Conservation (phyloP, 768 basidiomycete genomes). For the Kwoniella sp. region DNA sequence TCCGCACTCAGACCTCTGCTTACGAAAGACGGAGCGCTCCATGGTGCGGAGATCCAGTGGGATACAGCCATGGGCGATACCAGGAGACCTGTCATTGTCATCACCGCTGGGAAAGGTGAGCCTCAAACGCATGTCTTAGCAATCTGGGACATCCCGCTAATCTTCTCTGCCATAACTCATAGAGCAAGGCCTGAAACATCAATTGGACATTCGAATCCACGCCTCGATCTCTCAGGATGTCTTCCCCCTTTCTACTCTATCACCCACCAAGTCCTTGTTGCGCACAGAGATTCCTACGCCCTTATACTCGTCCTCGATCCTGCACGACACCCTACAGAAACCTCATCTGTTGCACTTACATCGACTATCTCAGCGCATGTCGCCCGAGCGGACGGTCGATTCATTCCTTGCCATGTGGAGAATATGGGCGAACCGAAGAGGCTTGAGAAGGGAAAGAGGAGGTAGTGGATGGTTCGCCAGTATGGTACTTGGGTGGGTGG, state of each 20-base stretch:
- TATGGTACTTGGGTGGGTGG: slow-evolving; percentile 57
- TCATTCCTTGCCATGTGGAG: slow-evolving; percentile 79
- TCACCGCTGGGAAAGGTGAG: slow-evolving; percentile 49
- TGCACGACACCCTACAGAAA: slow-evolving; percentile 59
- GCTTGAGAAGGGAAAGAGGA: slow-evolving; percentile 53
- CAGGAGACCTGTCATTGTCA: slow-evolving; percentile 37
- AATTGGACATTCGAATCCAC: slow-evolving; percentile 73
- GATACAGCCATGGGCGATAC: slow-evolving; percentile 29
- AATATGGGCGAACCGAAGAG: slow-evolving; percentile 87
- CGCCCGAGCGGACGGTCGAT: slow-evolving; percentile 64
- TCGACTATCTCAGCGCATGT: slow-evolving; percentile 62
- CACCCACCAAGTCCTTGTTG: slow-evolving; percentile 73
- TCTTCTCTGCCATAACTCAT: background rate
- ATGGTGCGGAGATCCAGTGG: slow-evolving; percentile 39
- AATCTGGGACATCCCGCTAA: slow-evolving; percentile 6
- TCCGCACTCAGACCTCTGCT: slow-evolving; percentile 59
- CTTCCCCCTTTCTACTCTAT: slow-evolving; percentile 63
- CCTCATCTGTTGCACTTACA: slow-evolving; percentile 64
- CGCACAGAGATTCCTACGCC: slow-evolving; percentile 66
- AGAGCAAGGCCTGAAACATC: slow-evolving; percentile 61
- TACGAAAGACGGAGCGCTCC: slow-evolving; percentile 25
- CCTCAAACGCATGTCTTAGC: background rate
- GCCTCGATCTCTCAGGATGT: slow-evolving; percentile 65
- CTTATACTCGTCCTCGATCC: slow-evolving; percentile 74
- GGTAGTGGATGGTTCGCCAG: slow-evolving; percentile 64